Evolutionary conservation across 2,329 filamentous ascomycete genomes (phyloP).

Genomic region (Trichoderma asperellum): DNA sequence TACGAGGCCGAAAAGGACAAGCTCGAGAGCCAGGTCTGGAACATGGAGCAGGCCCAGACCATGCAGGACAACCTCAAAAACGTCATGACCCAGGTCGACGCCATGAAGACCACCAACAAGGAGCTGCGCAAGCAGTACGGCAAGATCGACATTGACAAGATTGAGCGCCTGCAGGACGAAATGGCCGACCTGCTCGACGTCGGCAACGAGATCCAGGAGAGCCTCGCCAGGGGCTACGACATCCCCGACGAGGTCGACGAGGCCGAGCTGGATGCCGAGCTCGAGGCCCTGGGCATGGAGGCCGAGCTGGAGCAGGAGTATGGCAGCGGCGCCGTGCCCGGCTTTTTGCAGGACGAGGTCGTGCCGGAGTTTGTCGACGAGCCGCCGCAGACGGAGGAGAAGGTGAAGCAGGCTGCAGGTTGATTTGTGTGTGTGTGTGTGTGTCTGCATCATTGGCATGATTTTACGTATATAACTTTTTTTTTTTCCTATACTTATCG

Average conservation of each 20-base stretch:
- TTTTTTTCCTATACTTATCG: not conserved
- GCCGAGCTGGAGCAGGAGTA: constrained; percentile 77
- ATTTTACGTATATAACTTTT: not conserved
- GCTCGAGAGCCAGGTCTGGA: constrained; percentile 92
- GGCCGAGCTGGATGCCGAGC: constrained; percentile 91
- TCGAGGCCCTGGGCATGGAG: constrained; percentile 92
- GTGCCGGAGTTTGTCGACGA: constrained; percentile 91
- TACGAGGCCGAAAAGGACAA: constrained; percentile 95
- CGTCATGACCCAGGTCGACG: constrained; percentile 97
- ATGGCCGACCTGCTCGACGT: constrained; percentile 98
- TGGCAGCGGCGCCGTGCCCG: constrained; percentile 69
- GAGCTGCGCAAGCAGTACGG: constrained; percentile 91
- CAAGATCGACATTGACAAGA: constrained; percentile 96
- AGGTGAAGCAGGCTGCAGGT: constrained; percentile 80
- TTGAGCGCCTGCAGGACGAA: constrained; percentile 96
- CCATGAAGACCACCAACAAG: constrained; percentile 96
- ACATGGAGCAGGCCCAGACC: constrained; percentile 97
- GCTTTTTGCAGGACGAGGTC: constrained; percentile 88
- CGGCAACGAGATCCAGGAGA: constrained; percentile 97
- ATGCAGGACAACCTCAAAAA: constrained; percentile 99
- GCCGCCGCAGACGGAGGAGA: constrained; percentile 70
- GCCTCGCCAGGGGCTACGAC: constrained; percentile 87
- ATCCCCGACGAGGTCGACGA: constrained; percentile 97
- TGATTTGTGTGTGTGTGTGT: constrained; percentile 37
- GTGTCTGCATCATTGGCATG: too few species aligned